Percentiles rank a stretch among this genome's conserved stretches.
These are phyloP conservation scores for Nakazawaea ernobii DNA, from an alignment of 805 yeast genomes.

Conservation along the genomic window DNA sequence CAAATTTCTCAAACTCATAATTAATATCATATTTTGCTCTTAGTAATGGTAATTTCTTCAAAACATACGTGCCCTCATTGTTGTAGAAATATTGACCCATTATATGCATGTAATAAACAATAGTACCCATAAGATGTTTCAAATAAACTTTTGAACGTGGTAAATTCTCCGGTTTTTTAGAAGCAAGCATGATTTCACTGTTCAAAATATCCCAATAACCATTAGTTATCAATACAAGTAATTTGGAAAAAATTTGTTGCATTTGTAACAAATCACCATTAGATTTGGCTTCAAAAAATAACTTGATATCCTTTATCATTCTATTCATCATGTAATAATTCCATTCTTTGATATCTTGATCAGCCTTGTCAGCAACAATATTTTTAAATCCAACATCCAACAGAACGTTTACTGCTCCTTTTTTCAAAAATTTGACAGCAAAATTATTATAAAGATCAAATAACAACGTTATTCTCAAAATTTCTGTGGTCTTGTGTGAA, in stretches of 20 bases:
- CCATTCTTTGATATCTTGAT: constrained; percentile 7
- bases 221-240: background rate
- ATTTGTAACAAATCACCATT: constrained; percentile 2
- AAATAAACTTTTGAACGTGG: constrained; percentile 2
- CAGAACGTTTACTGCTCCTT: background rate
- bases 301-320: background rate
- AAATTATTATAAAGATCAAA: constrained; percentile 5
- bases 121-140: constrained; percentile 9
- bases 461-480: constrained; percentile 3
- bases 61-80: constrained; percentile 5
- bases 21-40: background rate
- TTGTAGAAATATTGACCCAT: constrained; percentile 3
- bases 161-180: background rate
- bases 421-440: constrained; percentile 1
- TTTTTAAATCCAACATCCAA: constrained; percentile 5
- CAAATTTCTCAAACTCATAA: background rate
- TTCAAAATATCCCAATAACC: constrained; percentile 10
- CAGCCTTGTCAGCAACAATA: background rate
- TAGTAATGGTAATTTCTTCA: constrained; percentile 5
- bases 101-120: constrained; percentile 5
- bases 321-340: constrained; percentile 3
- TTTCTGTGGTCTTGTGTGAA: background rate
- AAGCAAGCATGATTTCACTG: constrained; percentile 7
- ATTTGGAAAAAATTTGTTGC: constrained; percentile 1
- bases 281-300: background rate